These are phyloP conservation scores for Gossypium schwendimanii DNA, from an alignment of 441 rosid genomes.

Conservation along the genomic window DNA sequence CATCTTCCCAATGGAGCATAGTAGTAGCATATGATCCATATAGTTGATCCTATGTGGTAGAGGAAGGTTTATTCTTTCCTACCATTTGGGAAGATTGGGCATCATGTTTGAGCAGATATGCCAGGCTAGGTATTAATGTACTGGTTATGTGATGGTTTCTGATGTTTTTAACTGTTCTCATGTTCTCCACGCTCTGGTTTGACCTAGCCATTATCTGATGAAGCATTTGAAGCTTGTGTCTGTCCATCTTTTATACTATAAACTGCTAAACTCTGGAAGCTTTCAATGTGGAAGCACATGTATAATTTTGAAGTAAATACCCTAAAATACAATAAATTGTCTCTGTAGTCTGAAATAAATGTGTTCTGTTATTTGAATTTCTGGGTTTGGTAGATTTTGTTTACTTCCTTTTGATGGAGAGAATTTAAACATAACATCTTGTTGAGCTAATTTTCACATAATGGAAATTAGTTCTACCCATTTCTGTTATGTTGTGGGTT, in stretches of 20 bases:
- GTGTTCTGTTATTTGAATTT: background rate
- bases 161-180: background rate
- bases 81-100: background rate
- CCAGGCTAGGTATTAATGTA: background rate
- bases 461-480: background rate
- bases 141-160: background rate
- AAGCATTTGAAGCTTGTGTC: background rate
- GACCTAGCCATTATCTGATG: background rate
- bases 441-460: conserved; percentile 2
- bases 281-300: background rate
- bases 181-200: background rate
- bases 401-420: background rate
- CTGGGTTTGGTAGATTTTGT: background rate
- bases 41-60: background rate
- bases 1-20: background rate
- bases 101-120: background rate
- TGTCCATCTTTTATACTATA: background rate
- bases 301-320: background rate
- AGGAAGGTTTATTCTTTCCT: background rate
- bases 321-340: background rate
- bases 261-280: background rate
- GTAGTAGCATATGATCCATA: background rate
- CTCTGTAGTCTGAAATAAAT: background rate
- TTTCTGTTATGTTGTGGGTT: background rate
- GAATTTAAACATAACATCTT: background rate